phyloP scores from a whole-genome alignment of 148 eudicot species.

The Nepenthes mirabilis region DNA sequence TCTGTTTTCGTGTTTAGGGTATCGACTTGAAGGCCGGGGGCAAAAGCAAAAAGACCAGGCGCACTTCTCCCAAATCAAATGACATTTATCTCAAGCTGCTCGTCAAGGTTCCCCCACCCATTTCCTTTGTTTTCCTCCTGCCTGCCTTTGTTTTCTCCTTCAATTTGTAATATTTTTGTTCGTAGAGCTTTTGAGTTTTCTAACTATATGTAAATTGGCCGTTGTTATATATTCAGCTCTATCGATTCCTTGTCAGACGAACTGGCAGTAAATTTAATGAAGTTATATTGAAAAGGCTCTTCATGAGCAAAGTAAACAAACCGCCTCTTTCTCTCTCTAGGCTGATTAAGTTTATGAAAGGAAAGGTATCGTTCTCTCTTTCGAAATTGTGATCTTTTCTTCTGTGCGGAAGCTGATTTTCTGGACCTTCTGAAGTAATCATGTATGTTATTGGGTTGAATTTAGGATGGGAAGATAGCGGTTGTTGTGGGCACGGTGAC shows the following conservation, averaged over 20 bases:
- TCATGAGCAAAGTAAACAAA: constrained; percentile 24
- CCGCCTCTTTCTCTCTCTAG: constrained; percentile 23
- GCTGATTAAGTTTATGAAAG: constrained; percentile 16
- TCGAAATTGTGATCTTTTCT: background rate
- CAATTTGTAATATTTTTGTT: background rate
- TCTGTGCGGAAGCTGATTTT: background rate
- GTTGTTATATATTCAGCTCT: constrained; percentile 9
- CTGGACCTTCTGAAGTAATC: background rate
- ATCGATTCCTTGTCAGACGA: constrained; percentile 24
- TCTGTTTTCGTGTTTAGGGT: constrained; percentile 4
- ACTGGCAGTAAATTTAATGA: constrained; percentile 23
- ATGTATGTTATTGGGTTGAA: no score
- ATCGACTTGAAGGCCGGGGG: constrained; percentile 27
- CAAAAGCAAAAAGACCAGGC: constrained; percentile 19
- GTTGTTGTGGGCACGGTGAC: constrained; percentile 22
- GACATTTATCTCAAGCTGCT: constrained; percentile 26
- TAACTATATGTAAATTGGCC: background rate
- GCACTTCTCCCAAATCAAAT: constrained; percentile 22
- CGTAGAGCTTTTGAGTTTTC: background rate
- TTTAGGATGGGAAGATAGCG: constrained; percentile 22
- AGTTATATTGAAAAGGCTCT: constrained; percentile 25
- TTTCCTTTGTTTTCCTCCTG: background rate
- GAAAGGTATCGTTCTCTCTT: constrained; percentile 9
- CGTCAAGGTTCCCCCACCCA: constrained; percentile 9
- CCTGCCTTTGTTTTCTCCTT: background rate